A percentile compares a stretch with the other conserved stretches of the same genome.
phyloP scores from a whole-genome alignment of 192 early-diverging fungal genomes.

The Entrophospora sp. region DNA sequence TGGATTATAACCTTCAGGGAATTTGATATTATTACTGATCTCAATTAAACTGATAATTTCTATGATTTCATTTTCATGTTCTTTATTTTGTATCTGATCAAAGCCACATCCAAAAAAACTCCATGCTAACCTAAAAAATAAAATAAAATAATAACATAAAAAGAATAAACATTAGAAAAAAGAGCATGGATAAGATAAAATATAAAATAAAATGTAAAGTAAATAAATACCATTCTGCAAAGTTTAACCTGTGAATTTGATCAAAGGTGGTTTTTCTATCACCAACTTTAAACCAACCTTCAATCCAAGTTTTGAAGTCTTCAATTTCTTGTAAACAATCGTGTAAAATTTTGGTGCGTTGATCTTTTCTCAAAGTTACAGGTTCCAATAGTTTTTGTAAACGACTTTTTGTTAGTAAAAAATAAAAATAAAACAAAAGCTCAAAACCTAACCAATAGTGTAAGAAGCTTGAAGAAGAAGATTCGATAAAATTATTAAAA shows the following conservation, averaged over 20 bases:
- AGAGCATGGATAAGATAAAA: not conserved
- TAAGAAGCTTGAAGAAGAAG: not conserved
- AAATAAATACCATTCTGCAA: slow-evolving; percentile 6
- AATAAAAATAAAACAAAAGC: not conserved
- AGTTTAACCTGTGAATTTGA: not conserved
- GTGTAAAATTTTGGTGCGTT: not conserved
- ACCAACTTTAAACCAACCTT: slow-evolving; percentile 6
- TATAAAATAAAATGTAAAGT: too few species aligned
- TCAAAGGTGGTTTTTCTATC: not conserved
- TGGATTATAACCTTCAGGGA: slow-evolving; percentile 34
- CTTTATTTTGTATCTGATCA: slow-evolving; percentile 25
- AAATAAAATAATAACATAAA: not conserved
- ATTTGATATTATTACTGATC: slow-evolving; percentile 26
- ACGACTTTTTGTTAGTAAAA: not conserved
- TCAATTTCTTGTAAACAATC: not conserved
- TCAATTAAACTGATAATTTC: slow-evolving; percentile 32
- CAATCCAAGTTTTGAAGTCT: not conserved
- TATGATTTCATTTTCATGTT: slow-evolving; percentile 33
- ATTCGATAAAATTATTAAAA: not conserved
- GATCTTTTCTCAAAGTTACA: not conserved
- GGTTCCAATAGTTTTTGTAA: not conserved
- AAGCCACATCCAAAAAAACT: slow-evolving; percentile 38
- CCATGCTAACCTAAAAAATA: slow-evolving; percentile 43
- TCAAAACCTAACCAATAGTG: slow-evolving; percentile 8
- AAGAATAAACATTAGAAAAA: not conserved